Conservation (phyloP, 495 filamentous ascomycete genomes). For the Glonium stellatum region DNA sequence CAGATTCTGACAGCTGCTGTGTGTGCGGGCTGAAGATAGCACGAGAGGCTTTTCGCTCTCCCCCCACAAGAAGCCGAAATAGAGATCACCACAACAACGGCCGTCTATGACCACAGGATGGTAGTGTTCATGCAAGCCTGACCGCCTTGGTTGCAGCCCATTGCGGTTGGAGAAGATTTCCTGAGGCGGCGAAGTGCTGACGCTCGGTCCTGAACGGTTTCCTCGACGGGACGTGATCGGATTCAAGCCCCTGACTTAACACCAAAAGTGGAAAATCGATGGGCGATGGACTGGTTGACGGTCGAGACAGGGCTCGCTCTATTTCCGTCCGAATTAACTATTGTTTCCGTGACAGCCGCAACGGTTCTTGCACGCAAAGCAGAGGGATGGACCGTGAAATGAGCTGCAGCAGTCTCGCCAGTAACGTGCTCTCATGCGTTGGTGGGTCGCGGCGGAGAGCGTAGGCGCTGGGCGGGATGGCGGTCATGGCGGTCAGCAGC, state of each 20-base stretch:
- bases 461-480: not conserved
- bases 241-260: not conserved
- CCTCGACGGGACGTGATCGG: not conserved
- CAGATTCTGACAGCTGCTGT: not conserved
- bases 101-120: not conserved
- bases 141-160: not conserved
- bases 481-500: not conserved
- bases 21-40: not conserved
- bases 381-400: not conserved
- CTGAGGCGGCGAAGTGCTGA: not conserved
- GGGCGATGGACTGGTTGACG: not conserved
- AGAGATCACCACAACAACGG: not conserved
- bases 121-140: not conserved
- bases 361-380: not conserved
- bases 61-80: not conserved
- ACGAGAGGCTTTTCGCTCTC: not conserved
- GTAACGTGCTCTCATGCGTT: not conserved
- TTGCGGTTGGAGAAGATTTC: not conserved
- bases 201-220: not conserved
- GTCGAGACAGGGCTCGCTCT: not conserved
- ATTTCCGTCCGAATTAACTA: not conserved
- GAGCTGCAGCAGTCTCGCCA: not conserved
- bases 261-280: not conserved
- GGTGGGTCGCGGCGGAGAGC: not conserved
- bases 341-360: not conserved